Percentiles rank a stretch among this genome's conserved stretches.
Conservation (phyloP, 1,284 basidiomycete species). For the Ceratobasidium sp. region DNA sequence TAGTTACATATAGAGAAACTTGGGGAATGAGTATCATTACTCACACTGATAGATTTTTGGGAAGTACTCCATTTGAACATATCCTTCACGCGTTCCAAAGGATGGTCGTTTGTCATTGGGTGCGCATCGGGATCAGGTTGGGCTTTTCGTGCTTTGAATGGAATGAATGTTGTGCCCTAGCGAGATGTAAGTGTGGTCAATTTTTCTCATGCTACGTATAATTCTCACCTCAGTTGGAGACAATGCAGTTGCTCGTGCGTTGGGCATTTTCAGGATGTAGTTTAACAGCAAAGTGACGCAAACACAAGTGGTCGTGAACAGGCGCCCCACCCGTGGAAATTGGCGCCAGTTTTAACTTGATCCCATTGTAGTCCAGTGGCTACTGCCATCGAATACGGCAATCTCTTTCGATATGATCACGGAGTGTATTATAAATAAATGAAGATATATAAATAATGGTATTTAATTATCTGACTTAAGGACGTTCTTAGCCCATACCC, state of each 20-base stretch:
- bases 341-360: no score
- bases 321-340: no score
- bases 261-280: not conserved
- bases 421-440: no score
- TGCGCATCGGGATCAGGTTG: not conserved
- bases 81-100: not conserved
- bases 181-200: not conserved
- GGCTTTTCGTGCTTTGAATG: constrained; percentile 6
- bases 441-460: no score
- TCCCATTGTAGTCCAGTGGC: no score
- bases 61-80: not conserved
- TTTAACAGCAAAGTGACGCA: constrained; percentile 14
- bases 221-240: constrained; percentile 26
- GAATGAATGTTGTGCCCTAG: constrained; percentile 4
- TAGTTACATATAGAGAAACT: not conserved
- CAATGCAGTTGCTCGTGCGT: not conserved
- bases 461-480: no score
- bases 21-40: not conserved
- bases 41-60: not conserved
- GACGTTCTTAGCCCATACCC: no score
- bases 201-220: not conserved
- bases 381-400: no score
- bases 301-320: not conserved
- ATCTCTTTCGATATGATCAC: no score
- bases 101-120: not conserved